A percentile compares a stretch with the other conserved stretches of the same genome.
Conservation (phyloP, 2,329 filamentous ascomycete genomes). For the Cryphonectria carpinicola region DNA sequence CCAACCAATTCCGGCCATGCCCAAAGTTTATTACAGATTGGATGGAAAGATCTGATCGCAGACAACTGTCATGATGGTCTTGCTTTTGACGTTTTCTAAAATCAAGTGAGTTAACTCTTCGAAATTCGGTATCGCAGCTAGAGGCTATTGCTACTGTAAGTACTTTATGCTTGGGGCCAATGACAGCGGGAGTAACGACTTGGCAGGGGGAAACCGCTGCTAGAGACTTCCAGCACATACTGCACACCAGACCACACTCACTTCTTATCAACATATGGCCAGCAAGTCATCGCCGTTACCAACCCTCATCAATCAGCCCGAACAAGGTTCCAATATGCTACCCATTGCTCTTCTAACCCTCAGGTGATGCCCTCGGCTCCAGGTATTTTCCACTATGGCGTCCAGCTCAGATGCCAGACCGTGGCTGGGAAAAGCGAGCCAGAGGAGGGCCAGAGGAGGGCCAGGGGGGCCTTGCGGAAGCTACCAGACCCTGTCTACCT, state of each 20-base stretch:
- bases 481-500: neutral
- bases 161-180: neutral
- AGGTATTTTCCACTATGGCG: neutral
- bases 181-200: neutral
- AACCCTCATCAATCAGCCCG: neutral
- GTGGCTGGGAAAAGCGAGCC: neutral
- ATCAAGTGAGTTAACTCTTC: neutral
- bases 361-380: neutral
- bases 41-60: neutral
- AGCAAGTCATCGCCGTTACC: neutral
- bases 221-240: neutral
- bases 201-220: neutral
- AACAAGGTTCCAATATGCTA: neutral
- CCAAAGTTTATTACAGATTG: neutral
- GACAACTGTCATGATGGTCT: too few relatives aligned
- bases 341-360: neutral
- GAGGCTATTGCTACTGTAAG: neutral
- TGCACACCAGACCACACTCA: too few relatives aligned
- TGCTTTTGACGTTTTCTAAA: too few relatives aligned
- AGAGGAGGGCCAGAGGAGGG: neutral
- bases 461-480: neutral
- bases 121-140: neutral
- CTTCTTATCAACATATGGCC: neutral
- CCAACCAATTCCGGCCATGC: neutral
- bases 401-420: neutral